phyloP scores from a whole-genome alignment of 2,329 filamentous ascomycete genomes.

The Neofusicoccum parvum region DNA sequence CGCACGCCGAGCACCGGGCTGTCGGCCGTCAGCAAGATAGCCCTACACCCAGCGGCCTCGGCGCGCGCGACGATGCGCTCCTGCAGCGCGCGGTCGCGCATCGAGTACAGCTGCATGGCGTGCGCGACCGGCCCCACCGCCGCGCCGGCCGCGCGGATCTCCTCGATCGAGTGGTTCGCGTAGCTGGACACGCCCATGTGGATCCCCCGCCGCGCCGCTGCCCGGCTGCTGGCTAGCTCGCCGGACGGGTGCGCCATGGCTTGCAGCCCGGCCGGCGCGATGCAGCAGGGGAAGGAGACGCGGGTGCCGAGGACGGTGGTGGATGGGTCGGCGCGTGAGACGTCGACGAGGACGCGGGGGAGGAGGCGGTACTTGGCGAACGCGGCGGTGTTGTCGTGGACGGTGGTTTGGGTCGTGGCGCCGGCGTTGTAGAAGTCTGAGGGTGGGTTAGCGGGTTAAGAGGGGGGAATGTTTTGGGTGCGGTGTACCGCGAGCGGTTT shows the following conservation, averaged over 20 bases:
- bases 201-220: conserved; percentile 40
- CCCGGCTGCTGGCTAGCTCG: conserved; percentile 45
- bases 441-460: background rate
- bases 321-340: conserved; percentile 40
- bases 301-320: conserved; percentile 36
- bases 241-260: conserved; percentile 49
- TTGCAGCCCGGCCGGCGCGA: conserved; percentile 46
- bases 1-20: background rate
- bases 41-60: background rate
- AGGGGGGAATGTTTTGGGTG: too few species aligned
- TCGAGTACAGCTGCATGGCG: conserved; percentile 51
- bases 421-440: conserved; percentile 33
- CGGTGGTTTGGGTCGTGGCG: conserved; percentile 28
- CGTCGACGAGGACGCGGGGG: conserved; percentile 42
- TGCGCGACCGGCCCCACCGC: conserved; percentile 34
- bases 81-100: conserved; percentile 50
- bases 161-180: conserved; percentile 44
- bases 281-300: conserved; percentile 42
- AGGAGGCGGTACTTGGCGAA: conserved; percentile 36
- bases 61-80: background rate
- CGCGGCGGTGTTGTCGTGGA: conserved; percentile 33
- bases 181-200: conserved; percentile 43
- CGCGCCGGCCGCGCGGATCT: conserved; percentile 49
- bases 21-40: background rate
- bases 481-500: too few species aligned